Conservation (phyloP, 345 rosid species). For the Arabidopsis thaliana region DNA sequence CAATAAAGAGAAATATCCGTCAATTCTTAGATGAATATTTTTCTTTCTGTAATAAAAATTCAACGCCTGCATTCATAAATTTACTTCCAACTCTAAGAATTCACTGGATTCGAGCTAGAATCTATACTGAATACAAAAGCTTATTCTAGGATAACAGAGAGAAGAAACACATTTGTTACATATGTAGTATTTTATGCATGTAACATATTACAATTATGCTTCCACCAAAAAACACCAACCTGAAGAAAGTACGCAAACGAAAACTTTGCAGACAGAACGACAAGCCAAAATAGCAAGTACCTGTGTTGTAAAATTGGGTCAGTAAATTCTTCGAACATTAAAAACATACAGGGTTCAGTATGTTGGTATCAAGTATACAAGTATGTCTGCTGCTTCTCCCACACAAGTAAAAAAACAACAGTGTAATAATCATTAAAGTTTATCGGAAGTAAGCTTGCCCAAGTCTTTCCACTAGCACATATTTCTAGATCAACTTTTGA, state of each 20-base stretch:
- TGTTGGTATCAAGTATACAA: conserved; percentile 28
- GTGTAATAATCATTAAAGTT: conserved; percentile 8
- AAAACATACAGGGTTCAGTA: conserved; percentile 1
- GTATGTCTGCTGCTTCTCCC: conserved; percentile 27
- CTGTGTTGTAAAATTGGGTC: conserved; percentile 51
- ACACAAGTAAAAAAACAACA: conserved; percentile 29
- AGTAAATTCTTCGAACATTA: conserved; percentile 14
- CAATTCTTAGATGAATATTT: conserved; percentile 16
- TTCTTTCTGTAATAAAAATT: not conserved
- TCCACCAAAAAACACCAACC: conserved; percentile 54
- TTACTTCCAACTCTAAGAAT: conserved; percentile 23
- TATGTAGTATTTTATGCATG: conserved; percentile 18
- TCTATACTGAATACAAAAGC: conserved; percentile 14
- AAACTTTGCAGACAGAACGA: conserved; percentile 77
- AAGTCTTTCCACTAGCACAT: conserved; percentile 23
- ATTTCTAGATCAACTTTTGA: conserved; percentile 31
- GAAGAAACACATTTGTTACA: conserved; percentile 11
- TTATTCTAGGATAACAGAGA: conserved; percentile 6
- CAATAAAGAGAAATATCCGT: conserved; percentile 8
- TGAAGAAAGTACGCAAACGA: conserved; percentile 90
- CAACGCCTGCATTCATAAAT: conserved; percentile 18
- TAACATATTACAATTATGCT: conserved; percentile 18
- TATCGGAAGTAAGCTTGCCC: conserved; percentile 10
- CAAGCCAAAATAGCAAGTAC: conserved; percentile 92
- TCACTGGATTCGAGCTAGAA: conserved; percentile 14